Percentiles rank a stretch among this genome's conserved stretches.
phyloP scores from a whole-genome alignment of 768 basidiomycete species.

The Suillus hirtellus region DNA sequence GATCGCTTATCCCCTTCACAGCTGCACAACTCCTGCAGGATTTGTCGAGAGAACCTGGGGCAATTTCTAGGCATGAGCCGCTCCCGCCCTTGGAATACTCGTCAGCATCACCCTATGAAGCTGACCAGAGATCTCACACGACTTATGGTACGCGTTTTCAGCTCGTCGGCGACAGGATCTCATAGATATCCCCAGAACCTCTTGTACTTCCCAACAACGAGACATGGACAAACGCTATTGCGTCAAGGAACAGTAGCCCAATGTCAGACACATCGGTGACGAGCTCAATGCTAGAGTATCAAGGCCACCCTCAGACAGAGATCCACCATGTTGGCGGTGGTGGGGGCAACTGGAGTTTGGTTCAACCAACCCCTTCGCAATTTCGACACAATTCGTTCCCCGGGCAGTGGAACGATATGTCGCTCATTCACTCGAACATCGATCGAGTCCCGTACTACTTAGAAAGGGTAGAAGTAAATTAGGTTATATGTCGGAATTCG shows the following conservation, averaged over 20 bases:
- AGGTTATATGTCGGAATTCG: background rate
- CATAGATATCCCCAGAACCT: background rate
- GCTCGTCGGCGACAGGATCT: background rate
- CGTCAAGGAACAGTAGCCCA: conserved; percentile 3
- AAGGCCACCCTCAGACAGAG: conserved; percentile 1
- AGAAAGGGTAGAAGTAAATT: background rate
- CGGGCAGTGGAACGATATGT: background rate
- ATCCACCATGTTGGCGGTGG: background rate
- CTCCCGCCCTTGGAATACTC: background rate
- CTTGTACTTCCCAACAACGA: conserved; percentile 4
- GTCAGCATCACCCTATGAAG: background rate
- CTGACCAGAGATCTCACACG: background rate
- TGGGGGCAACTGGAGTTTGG: conserved; percentile 4
- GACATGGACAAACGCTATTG: conserved; percentile 1
- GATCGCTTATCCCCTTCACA: background rate
- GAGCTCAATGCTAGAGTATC: conserved; percentile 2
- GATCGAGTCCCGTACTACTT: conserved; percentile 5
- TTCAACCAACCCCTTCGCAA: conserved; percentile 2
- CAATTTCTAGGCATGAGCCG: conserved; percentile 3
- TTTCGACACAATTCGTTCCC: background rate
- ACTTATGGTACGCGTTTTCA: background rate
- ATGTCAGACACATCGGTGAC: conserved; percentile 5
- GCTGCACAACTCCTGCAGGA: conserved; percentile 9
- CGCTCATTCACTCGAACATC: background rate
- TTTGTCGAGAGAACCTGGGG: background rate